Evolutionary conservation across 164 flowering plant genomes (phyloP).

Genomic region (Annona squamosa): DNA sequence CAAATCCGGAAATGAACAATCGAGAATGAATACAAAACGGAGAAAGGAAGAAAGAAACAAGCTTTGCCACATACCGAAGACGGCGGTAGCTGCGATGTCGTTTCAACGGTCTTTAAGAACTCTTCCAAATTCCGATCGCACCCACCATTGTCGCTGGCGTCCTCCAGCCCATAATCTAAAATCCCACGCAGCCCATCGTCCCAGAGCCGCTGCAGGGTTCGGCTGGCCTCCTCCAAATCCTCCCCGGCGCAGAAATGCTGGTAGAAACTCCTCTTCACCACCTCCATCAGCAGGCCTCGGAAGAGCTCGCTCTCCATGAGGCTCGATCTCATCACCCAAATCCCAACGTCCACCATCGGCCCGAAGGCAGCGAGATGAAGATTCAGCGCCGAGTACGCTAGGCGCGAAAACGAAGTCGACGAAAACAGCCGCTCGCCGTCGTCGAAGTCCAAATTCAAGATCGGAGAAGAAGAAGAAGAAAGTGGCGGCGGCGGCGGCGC

Average conservation of each 20-base stretch:
- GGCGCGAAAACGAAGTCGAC: conserved; percentile 31
- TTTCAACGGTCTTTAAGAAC: conserved; percentile 46
- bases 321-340: conserved; percentile 57
- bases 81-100: conserved; percentile 43
- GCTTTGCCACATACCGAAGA: conserved; percentile 45
- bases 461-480: background rate
- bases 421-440: conserved; percentile 45
- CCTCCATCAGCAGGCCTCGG: conserved; percentile 23
- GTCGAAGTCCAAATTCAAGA: conserved; percentile 25
- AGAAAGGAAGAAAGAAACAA: conserved; percentile 1
- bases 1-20: background rate
- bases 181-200: conserved; percentile 56
- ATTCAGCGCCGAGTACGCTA: conserved; percentile 39
- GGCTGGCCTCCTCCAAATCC: conserved; percentile 35
- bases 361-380: conserved; percentile 44
- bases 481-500: background rate
- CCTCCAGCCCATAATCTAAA: conserved; percentile 69
- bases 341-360: conserved; percentile 63
- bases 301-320: conserved; percentile 28
- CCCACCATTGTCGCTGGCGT: conserved; percentile 42
- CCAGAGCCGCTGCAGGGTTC: conserved; percentile 36
- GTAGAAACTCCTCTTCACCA: conserved; percentile 41
- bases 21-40: background rate
- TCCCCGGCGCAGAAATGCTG: conserved; percentile 82
- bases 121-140: conserved; percentile 57